phyloP scores from a whole-genome alignment of 805 yeast genomes.

The Kodamaea lidongshanica region DNA sequence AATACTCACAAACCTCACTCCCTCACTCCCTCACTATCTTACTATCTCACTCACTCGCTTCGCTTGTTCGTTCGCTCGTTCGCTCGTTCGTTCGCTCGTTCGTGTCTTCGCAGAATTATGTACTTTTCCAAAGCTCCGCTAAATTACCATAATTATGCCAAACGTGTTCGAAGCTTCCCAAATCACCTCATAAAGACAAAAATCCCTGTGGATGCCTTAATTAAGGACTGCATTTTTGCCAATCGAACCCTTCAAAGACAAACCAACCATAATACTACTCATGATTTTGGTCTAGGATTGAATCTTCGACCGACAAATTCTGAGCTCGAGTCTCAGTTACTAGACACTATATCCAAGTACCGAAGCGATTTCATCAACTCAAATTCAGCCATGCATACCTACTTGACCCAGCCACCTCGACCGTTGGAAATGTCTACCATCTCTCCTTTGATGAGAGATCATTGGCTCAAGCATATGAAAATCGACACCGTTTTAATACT shows the following conservation, averaged over 20 bases:
- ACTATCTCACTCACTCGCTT: too few relatives aligned
- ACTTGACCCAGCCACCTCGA: slow-evolving; percentile 15
- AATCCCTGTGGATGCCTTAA: neutral
- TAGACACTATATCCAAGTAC: slow-evolving; percentile 7
- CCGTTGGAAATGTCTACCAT: slow-evolving; percentile 9
- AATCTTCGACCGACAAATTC: slow-evolving; percentile 10
- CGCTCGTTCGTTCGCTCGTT: too few relatives aligned
- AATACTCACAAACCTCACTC: too few relatives aligned
- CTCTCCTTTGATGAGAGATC: slow-evolving; percentile 2
- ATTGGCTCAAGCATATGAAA: neutral
- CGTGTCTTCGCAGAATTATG: slow-evolving; percentile 2
- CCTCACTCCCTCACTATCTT: too few relatives aligned
- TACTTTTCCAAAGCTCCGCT: slow-evolving; percentile 18
- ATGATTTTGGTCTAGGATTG: slow-evolving; percentile 11
- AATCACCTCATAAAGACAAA: neutral
- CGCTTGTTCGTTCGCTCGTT: too few relatives aligned
- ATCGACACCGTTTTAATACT: slow-evolving; percentile 8
- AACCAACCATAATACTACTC: neutral
- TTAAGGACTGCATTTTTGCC: slow-evolving; percentile 4
- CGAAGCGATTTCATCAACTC: neutral
- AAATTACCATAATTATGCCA: slow-evolving; percentile 21
- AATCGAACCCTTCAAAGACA: slow-evolving; percentile 8
- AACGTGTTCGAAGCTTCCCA: slow-evolving; percentile 11
- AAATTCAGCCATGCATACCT: slow-evolving; percentile 10
- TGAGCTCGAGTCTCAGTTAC: slow-evolving; percentile 13